A percentile compares a stretch with the other conserved stretches of the same genome.
phyloP scores from a whole-genome alignment of 2,329 filamentous ascomycete species.

The Aspergillus sp. region DNA sequence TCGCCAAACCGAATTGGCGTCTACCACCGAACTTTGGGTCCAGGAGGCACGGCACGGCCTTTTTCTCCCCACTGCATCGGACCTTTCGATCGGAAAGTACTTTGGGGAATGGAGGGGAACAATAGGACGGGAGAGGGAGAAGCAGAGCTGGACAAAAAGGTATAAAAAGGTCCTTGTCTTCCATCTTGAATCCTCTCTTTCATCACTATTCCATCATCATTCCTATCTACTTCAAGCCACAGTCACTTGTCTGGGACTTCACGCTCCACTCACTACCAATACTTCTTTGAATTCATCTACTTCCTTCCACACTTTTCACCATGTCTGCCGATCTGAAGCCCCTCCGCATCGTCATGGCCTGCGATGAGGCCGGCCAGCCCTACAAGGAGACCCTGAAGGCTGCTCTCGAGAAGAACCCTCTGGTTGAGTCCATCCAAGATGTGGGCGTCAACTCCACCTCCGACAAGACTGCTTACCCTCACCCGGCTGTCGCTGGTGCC shows the following conservation, averaged over 20 bases:
- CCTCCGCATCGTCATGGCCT: conserved; percentile 64
- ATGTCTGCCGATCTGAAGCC: conserved; percentile 40
- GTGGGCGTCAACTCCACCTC: conserved; percentile 67
- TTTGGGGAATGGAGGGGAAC: neutral
- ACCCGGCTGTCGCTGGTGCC: conserved; percentile 73
- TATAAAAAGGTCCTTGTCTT: conserved; percentile 8
- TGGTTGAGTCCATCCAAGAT: conserved; percentile 69
- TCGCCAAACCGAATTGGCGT: no score
- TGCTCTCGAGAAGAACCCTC: conserved; percentile 67
- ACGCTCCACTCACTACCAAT: no score
- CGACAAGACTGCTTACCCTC: conserved; percentile 82
- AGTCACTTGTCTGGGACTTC: no score
- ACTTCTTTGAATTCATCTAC: neutral
- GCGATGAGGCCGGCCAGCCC: conserved; percentile 71
- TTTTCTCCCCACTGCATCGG: no score
- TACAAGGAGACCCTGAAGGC: conserved; percentile 80
- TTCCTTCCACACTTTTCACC: conserved; percentile 3
- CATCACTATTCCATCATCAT: conserved; percentile 3
- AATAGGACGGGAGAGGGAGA: no score
- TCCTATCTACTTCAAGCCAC: neutral
- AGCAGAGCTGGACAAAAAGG: neutral
- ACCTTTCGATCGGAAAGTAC: neutral
- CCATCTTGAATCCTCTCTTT: conserved; percentile 10
- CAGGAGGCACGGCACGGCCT: conserved; percentile 8
- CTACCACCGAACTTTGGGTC: conserved; percentile 9